phyloP scores from a whole-genome alignment of 768 basidiomycete genomes.

The Boletus vermiculosoides region DNA sequence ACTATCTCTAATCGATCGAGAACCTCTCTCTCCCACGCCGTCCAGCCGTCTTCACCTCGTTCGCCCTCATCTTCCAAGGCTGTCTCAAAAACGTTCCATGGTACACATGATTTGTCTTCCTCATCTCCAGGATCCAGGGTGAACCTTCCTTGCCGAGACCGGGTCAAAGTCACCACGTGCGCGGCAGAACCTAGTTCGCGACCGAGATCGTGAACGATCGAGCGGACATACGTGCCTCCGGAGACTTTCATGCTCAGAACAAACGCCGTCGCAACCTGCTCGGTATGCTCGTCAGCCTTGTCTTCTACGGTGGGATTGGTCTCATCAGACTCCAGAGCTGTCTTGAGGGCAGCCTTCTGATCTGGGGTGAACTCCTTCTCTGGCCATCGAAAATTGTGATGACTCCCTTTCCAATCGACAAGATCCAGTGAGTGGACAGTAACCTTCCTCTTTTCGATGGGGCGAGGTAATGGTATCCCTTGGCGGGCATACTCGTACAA shows the following conservation, averaged over 20 bases:
- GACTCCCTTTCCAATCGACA: constrained; percentile 69
- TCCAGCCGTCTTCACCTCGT: constrained; percentile 65
- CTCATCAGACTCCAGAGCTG: constrained; percentile 54
- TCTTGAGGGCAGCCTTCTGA: constrained; percentile 68
- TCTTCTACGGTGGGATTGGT: constrained; percentile 37
- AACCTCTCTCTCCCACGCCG: constrained; percentile 81
- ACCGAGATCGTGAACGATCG: constrained; percentile 91
- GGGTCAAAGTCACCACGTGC: constrained; percentile 87
- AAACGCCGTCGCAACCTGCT: constrained; percentile 67
- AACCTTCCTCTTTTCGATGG: constrained; percentile 85
- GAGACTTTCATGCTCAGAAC: constrained; percentile 91
- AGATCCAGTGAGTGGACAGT: constrained; percentile 81
- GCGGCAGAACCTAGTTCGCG: constrained; percentile 82
- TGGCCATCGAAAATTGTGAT: constrained; percentile 81
- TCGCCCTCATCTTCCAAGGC: constrained; percentile 54
- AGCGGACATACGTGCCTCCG: constrained; percentile 95
- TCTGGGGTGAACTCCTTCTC: constrained; percentile 62
- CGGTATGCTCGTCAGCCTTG: constrained; percentile 32
- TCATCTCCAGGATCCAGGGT: constrained; percentile 48
- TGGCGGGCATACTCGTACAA: constrained; percentile 94
- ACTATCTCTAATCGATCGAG: constrained; percentile 64
- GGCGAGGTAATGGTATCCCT: constrained; percentile 87
- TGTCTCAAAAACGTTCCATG: constrained; percentile 71
- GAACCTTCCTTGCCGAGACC: constrained; percentile 88
- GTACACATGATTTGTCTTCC: constrained; percentile 60